These are phyloP conservation scores for Colletotrichum caudatum DNA, from an alignment of 2,329 filamentous ascomycete genomes.

Conservation along the genomic window DNA sequence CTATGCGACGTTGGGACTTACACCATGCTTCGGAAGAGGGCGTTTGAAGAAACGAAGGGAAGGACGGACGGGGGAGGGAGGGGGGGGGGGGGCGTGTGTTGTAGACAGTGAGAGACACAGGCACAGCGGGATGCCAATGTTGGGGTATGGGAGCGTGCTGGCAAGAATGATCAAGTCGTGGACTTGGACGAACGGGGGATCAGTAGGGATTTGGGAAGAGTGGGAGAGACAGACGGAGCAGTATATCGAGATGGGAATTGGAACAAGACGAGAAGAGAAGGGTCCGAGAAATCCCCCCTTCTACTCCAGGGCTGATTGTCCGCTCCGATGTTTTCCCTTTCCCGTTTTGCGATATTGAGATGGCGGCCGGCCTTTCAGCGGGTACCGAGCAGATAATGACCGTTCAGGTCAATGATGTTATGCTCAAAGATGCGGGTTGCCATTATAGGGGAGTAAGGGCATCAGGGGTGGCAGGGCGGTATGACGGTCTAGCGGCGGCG, in stretches of 20 bases:
- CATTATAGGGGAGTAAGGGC: conserved; percentile 38
- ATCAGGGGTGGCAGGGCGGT: conserved; percentile 32
- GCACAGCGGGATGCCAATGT: conserved; percentile 30
- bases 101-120: conserved; percentile 36
- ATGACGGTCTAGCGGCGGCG: conserved; percentile 14
- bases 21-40: conserved; percentile 37
- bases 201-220: conserved; percentile 18
- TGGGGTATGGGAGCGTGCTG: conserved; percentile 11
- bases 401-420: conserved; percentile 43
- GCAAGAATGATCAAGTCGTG: conserved; percentile 8
- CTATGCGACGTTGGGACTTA: conserved; percentile 41
- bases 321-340: conserved; percentile 27
- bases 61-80: neutral
- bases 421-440: conserved; percentile 38
- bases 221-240: conserved; percentile 27
- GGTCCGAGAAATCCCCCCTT: conserved; percentile 25
- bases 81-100: conserved; percentile 19
- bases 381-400: conserved; percentile 42
- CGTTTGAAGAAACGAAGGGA: conserved; percentile 30
- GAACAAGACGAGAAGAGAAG: conserved; percentile 25
- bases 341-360: conserved; percentile 35
- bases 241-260: conserved; percentile 28
- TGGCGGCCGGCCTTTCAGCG: conserved; percentile 30
- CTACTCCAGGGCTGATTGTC: conserved; percentile 31
- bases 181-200: conserved; percentile 25